Base-by-base conservation (phyloP, 441 rosid species). In the Gossypium trilobum region DNA sequence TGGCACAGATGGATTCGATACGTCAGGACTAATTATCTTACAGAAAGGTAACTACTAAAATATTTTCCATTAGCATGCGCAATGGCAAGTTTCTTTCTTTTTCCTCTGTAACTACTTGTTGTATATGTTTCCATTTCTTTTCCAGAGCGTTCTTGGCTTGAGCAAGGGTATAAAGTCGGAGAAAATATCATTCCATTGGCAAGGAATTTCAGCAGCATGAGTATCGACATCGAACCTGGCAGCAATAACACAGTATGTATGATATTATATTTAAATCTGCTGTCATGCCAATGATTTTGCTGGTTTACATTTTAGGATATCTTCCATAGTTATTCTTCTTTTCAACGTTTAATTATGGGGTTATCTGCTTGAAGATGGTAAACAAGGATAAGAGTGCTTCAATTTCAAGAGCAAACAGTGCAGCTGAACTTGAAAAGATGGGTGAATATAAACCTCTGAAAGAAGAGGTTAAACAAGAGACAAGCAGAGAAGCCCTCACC, bases 101-200 rank as follows among this genome's bases (percentile, higher is more conserved):
- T 39, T 58, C 22, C 27, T 29, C 2, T 50, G 3, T 2, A 44
- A 65, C 55, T 25, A 50, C 5, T 27, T 14, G 23, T 50, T 25
- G 14, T 51, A 51, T 48, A 51, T 54, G 8, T 17, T 56, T 36
- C 25, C 1, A 2, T 27, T 11, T 33, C 33, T 74, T 48, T 68
- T 60, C 16, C 77, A 91, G 96, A 89, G 74, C 84, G 94, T 51
- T 74, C 83, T 65, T 85, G 89, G 91, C 83, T 89, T 56, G 89
- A 87, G 64, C 87, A 84, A 82, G 92, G 96, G 50, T 84, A 77
- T 70, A 79, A 78, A 60, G 81, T 91, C 36, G 92, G 91, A 48
- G 96, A 89, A 79, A 87, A 81, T 72, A 88, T 91, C 56, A 68
- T 91, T 57, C 96, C 96, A 52, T 77, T 87, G 80, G 87, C 92